Evolutionary conservation across 768 basidiomycete genomes (phyloP), one percentile per base, ranked within the genome.

Genomic region (Macrocybe gigantea): DNA sequence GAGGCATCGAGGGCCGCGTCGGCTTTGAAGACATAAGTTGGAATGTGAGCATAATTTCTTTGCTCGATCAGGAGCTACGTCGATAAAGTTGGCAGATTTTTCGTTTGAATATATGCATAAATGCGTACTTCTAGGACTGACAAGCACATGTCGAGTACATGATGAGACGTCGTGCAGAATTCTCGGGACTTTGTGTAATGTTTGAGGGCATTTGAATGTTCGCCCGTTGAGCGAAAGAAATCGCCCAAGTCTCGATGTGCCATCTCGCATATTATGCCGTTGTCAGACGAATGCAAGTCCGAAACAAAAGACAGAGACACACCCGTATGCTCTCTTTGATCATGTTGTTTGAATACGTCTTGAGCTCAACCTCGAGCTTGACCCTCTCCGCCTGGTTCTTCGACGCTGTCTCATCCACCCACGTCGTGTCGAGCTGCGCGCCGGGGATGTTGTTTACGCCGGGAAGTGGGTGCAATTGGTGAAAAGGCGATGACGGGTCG

Each of bases 311-410:
- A 41, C 32, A 29, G 41, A 38, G 14, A 71, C 77, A 60, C 62
- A 95, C 93, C 58, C 95, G 74, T 56, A 96, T 94, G 74, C 90
- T 93, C 76, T 98, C 95, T 67, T 96, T 98, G 74, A 98, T 96
- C 84, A 97, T 86, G 63, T 96, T 98, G 57, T 89, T 93, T 54
- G 83, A 77, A 60, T 97, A 97, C 8, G 87, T 90, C 78, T 93
- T 94, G 60, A 97, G 72, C 63, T 98, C 95, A 5, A 93, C 86
- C 69, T 96, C 94, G 49, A 96, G 70, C 63, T 86, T 90, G n/a
- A 77, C 78, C 49, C 73, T 74, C 60, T 94, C 91, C n/a, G 78
- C 77, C 52, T 73, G 69, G 57, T 88, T 91, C 64, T 76, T 80
- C 51, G 77, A 71, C 38, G 71, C 69, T 30, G 69, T 76, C 55